Conservation (phyloP, 805 yeast species). For the Diddensiella transvaalensis region DNA sequence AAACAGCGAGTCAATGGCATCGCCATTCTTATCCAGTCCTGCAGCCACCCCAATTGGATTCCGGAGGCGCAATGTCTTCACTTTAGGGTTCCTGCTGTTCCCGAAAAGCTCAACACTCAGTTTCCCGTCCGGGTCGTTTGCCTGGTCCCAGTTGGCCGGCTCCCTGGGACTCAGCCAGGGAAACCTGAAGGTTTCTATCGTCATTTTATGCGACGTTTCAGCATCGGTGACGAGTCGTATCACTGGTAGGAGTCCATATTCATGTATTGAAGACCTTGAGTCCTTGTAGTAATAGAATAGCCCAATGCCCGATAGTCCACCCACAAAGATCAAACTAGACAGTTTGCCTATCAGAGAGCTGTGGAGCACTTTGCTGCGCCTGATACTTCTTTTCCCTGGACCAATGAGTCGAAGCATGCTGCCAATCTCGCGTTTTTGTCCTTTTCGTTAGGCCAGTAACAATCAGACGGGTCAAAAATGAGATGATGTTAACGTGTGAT, state of each 20-base stretch:
- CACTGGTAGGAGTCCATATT: slow-evolving; percentile 74
- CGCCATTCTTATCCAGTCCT: slow-evolving; percentile 92
- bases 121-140: slow-evolving; percentile 29
- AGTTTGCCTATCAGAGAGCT: not conserved
- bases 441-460: too few species aligned
- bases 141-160: slow-evolving; percentile 26
- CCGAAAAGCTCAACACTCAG: slow-evolving; percentile 29
- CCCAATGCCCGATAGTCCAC: slow-evolving; percentile 5
- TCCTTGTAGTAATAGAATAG: slow-evolving; percentile 53
- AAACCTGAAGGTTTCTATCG: slow-evolving; percentile 61
- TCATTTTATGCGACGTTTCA: slow-evolving; percentile 80
- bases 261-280: slow-evolving; percentile 79
- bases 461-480: too few species aligned
- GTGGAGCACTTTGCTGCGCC: not conserved
- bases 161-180: slow-evolving; percentile 33
- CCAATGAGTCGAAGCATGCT: too few species aligned
- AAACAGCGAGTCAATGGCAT: slow-evolving; percentile 78
- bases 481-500: too few species aligned
- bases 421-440: too few species aligned
- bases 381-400: too few species aligned
- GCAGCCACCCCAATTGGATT: slow-evolving; percentile 94
- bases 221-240: slow-evolving; percentile 69
- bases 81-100: slow-evolving; percentile 26
- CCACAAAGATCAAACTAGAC: not conserved
- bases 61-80: slow-evolving; percentile 40